phyloP scores from a whole-genome alignment of 2,329 filamentous ascomycete genomes.

The Immersiporthe knoxdaviesiana region DNA sequence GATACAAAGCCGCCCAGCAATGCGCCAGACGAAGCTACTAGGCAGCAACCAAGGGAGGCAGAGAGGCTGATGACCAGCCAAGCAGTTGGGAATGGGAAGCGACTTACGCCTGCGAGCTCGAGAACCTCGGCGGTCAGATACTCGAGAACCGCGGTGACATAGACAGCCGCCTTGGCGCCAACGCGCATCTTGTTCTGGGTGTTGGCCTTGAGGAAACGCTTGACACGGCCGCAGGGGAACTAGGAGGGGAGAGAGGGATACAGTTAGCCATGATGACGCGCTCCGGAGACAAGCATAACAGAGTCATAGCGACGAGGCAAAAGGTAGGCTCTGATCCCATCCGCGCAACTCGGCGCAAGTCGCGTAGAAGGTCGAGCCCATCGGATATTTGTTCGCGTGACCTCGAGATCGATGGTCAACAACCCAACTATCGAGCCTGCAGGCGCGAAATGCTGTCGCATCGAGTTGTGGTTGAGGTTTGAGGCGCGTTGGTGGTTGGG shows the following conservation, averaged over 20 bases:
- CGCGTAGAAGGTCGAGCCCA: constrained; percentile 17
- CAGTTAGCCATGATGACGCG: constrained; percentile 19
- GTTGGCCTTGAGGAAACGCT: constrained; percentile 99
- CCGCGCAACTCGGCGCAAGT: constrained; percentile 22
- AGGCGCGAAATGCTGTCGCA: constrained; percentile 11
- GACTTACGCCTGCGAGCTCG: constrained; percentile 85
- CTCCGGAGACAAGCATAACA: constrained; percentile 5
- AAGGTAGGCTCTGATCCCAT: constrained; percentile 9
- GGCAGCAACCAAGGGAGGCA: constrained; percentile 15
- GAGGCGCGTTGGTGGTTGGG: constrained; percentile 2
- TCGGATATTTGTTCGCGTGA: constrained; percentile 3
- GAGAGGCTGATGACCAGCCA: not conserved
- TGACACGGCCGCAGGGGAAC: constrained; percentile 99
- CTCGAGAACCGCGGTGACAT: constrained; percentile 96
- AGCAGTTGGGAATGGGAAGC: not conserved
- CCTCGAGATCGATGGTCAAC: not conserved
- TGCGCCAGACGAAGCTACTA: constrained; percentile 10
- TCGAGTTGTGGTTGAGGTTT: not conserved
- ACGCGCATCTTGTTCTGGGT: constrained; percentile 99
- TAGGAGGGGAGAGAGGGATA: constrained; percentile 46
- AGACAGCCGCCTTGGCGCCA: constrained; percentile 96
- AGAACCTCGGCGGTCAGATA: constrained; percentile 98
- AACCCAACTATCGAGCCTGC: not conserved
- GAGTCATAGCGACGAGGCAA: not conserved
- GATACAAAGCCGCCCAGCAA: not conserved